Base-by-base conservation (phyloP, 225 moss, liverwort and hornwort genomes). In the Anthoceros angustus region DNA sequence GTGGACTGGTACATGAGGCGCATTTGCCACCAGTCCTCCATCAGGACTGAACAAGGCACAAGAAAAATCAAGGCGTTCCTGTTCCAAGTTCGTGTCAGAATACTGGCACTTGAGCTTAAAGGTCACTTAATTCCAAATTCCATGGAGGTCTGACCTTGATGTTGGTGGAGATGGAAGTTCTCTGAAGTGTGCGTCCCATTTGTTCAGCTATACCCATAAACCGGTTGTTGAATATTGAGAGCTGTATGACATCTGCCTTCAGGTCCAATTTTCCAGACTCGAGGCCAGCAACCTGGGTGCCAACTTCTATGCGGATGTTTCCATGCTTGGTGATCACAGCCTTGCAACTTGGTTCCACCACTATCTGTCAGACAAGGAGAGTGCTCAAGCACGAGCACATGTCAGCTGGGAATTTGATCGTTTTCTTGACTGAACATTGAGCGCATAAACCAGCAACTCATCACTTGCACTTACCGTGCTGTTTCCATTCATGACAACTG, bases 191-290 rank as follows among this genome's bases (percentile, higher is more conserved):
- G 74, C 98, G 85, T 2, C 98, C 98, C 98, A 98, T 98, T 72
- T 98, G 98, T 83, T 98, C 98, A 16, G 98, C 98, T 70, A 98
- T 98, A 39, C 98, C 98, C 98, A 98, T 98, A 67, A 98, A 98
- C 61, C 98, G 83, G 73, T 98, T 98, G 74, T 98, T 98, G 77
- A 98, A 98, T 48, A 98, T 98, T 67, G 95, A 98, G 70, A 98
- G 43, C 61, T 92, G 88, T 77, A 98, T 80, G n/a, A 98, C 92
- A 69, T 98, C 95, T 61, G 78, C 86, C 72, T 92, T 89, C 61
- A 77, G 72, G 48, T 67, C 21, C n/a, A 87, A 76, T 25, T 77
- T 78, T 9, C 73, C 76, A n/a, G 69, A 62, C 42, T 71, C 76
- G 16, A 68, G 73, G 62, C 32, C 32, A 32, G 32, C 32, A 32